phyloP scores from a whole-genome alignment of 805 yeast genomes.

The Barnettozyma siamensis region DNA sequence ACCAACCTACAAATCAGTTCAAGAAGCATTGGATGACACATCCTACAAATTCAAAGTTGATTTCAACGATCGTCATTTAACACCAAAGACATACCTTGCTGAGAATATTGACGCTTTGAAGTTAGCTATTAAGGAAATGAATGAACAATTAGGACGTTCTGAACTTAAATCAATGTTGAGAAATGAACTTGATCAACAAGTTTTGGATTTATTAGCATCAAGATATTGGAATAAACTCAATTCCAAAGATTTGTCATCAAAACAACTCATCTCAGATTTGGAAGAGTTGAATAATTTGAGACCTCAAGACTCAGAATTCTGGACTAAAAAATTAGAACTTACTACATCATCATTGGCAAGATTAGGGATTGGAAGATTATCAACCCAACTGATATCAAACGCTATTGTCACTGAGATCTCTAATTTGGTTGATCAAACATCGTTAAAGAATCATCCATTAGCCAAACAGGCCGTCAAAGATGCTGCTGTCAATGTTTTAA shows the following conservation, averaged over 20 bases:
- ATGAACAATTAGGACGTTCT: slow-evolving; percentile 73
- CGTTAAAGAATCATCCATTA: slow-evolving; percentile 78
- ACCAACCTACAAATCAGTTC: slow-evolving; percentile 82
- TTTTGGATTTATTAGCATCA: slow-evolving; percentile 79
- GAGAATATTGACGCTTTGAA: slow-evolving; percentile 86
- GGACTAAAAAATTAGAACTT: slow-evolving; percentile 84
- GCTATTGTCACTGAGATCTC: slow-evolving; percentile 75
- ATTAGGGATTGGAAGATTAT: slow-evolving; percentile 86
- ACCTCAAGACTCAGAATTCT: slow-evolving; percentile 61
- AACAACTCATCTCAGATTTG: slow-evolving; percentile 36
- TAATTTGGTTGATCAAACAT: slow-evolving; percentile 65
- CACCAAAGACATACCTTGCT: slow-evolving; percentile 92
- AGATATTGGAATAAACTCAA: slow-evolving; percentile 79
- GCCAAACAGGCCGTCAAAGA: slow-evolving; percentile 77
- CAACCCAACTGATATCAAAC: slow-evolving; percentile 78
- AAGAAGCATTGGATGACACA: slow-evolving; percentile 90
- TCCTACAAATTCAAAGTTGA: slow-evolving; percentile 92
- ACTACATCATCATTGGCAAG: slow-evolving; percentile 83
- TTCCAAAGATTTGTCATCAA: slow-evolving; percentile 16
- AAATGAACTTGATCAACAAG: slow-evolving; percentile 83
- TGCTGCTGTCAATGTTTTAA: slow-evolving; percentile 76
- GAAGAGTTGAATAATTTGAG: slow-evolving; percentile 50
- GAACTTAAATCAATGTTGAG: slow-evolving; percentile 76
- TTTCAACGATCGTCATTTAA: slow-evolving; percentile 87
- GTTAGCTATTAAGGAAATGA: slow-evolving; percentile 79